Conservation (phyloP, 805 yeast species). For the Tetrapisispora iriomotensis region DNA sequence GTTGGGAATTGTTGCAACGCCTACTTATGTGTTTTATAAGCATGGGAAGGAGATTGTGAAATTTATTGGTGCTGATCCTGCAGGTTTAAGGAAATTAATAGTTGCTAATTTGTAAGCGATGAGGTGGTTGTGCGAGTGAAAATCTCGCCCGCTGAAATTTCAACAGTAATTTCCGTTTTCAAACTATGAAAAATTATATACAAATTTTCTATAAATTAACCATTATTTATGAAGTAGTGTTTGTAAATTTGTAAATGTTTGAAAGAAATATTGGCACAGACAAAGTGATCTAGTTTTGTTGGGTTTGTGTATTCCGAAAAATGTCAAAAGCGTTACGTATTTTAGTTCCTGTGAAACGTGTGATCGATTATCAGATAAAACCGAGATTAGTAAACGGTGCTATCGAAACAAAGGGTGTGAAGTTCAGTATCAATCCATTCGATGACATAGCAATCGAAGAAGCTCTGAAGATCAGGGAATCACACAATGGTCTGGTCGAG, state of each 20-base stretch:
- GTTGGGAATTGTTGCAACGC: neutral
- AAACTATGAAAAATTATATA: too few species aligned
- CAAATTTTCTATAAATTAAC: too few species aligned
- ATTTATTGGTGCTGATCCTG: conserved; percentile 3
- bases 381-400: conserved; percentile 82
- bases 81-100: conserved; percentile 1
- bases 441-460: conserved; percentile 98
- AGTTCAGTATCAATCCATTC: conserved; percentile 90
- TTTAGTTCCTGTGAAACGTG: conserved; percentile 90
- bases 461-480: conserved; percentile 68
- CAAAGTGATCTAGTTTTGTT: too few species aligned
- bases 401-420: conserved; percentile 75
- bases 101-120: neutral
- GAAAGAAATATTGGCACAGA: too few species aligned
- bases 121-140: too few species aligned
- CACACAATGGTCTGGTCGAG: conserved; percentile 53
- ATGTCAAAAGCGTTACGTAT: conserved; percentile 34
- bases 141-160: too few species aligned
- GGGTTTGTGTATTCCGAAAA: too few species aligned
- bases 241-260: too few species aligned
- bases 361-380: conserved; percentile 84
- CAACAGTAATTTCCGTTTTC: too few species aligned
- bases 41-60: neutral
- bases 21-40: conserved; percentile 1
- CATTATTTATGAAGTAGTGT: too few species aligned